Conservation (phyloP, 2,329 filamentous ascomycete genomes). For the Dryadomyces quercivorus region DNA sequence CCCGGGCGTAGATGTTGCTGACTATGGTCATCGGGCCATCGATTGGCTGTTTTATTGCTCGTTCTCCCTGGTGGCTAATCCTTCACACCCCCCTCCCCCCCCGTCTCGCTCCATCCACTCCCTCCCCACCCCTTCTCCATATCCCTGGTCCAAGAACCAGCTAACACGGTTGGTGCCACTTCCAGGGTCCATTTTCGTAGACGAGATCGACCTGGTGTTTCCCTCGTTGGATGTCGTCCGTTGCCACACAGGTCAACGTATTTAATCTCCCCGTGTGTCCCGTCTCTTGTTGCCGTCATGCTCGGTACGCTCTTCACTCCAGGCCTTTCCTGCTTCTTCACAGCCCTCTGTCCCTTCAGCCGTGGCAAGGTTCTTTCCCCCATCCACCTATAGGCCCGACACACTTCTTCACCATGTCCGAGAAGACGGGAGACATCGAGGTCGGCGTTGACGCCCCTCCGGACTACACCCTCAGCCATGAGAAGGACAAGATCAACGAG, state of each 20-base stretch:
- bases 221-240: too few species aligned
- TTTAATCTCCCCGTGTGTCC: neutral
- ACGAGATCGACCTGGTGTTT: too few species aligned
- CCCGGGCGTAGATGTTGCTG: too few species aligned
- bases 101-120: neutral
- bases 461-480: slow-evolving; percentile 4
- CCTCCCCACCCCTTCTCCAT: too few species aligned
- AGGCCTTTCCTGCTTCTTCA: neutral
- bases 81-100: neutral
- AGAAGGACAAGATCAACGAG: slow-evolving; percentile 4
- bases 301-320: neutral
- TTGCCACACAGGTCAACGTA: neutral
- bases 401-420: slow-evolving; percentile 4
- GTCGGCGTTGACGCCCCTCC: slow-evolving; percentile 8
- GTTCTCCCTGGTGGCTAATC: too few species aligned
- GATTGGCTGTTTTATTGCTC: too few species aligned
- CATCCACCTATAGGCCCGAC: neutral
- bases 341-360: neutral
- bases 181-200: too few species aligned
- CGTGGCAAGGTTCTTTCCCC: neutral
- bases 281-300: neutral
- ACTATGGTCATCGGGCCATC: too few species aligned
- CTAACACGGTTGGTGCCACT: too few species aligned
- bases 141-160: too few species aligned
- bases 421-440: slow-evolving; percentile 6